These are phyloP conservation scores for Tolypocladium tropicale DNA, from an alignment of 2,329 filamentous ascomycete species.

Conservation along the genomic window DNA sequence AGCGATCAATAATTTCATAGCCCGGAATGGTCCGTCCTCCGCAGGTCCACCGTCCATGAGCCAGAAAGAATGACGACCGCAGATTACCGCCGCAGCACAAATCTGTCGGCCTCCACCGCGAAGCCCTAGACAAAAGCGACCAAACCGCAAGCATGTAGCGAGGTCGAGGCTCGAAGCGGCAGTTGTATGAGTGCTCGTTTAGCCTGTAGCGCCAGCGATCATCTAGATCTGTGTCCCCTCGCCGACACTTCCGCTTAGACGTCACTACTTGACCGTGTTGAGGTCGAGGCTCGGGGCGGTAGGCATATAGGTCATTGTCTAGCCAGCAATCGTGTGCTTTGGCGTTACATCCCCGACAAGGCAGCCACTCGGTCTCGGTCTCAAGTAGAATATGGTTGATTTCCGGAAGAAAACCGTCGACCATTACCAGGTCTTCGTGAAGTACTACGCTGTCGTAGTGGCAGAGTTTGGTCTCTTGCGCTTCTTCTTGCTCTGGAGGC, in stretches of 20 bases:
- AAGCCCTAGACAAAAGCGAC: not conserved
- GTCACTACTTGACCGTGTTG: not conserved
- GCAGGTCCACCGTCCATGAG: not conserved
- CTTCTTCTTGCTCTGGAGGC: not conserved
- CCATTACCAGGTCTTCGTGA: not conserved
- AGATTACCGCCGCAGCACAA: not conserved
- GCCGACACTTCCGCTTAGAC: not conserved
- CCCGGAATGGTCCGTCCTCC: not conserved
- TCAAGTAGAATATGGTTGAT: not conserved
- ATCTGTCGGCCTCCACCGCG: not conserved
- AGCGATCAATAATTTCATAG: not conserved
- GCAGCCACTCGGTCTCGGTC: not conserved
- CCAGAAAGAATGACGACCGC: not conserved
- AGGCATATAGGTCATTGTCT: not conserved
- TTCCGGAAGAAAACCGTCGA: not conserved
- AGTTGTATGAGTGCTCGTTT: not conserved
- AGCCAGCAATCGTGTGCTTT: not conserved
- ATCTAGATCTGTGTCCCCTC: not conserved
- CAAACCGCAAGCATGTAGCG: not conserved
- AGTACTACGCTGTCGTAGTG: not conserved
- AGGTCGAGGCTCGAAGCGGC: not conserved
- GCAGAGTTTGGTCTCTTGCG: not conserved
- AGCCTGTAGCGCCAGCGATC: not conserved
- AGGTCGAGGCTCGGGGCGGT: not conserved
- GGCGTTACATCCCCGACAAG: not conserved